Percentiles rank a stretch among this genome's conserved stretches.
These are phyloP conservation scores for Hanseniaspora taiwanica DNA, from an alignment of 805 yeast genomes.

Conservation along the genomic window DNA sequence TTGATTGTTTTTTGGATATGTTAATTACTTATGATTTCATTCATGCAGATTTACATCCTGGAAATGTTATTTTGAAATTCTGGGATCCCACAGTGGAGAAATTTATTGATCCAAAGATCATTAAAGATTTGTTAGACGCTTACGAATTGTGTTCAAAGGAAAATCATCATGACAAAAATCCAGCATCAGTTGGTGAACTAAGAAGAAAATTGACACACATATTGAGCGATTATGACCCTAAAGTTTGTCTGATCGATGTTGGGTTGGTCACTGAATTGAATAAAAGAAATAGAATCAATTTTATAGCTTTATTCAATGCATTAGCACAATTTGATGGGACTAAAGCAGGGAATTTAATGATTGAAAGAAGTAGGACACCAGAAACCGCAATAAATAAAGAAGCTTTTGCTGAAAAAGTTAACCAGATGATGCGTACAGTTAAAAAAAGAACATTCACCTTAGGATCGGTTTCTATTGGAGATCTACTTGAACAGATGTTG, in stretches of 20 bases:
- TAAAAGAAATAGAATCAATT: constrained; percentile 63
- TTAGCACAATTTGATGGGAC: constrained; percentile 88
- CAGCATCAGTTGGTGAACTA: constrained; percentile 8
- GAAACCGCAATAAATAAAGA: constrained; percentile 80
- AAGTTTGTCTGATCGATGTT: constrained; percentile 68
- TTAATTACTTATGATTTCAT: constrained; percentile 83
- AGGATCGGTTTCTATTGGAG: constrained; percentile 88
- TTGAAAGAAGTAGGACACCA: constrained; percentile 89
- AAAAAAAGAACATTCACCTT: constrained; percentile 82
- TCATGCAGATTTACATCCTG: constrained; percentile 96
- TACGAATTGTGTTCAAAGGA: constrained; percentile 13
- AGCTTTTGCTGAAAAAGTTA: constrained; percentile 77
- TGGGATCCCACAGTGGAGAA: constrained; percentile 30
- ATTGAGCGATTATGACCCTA: constrained; percentile 63
- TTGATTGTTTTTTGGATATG: constrained; percentile 90
- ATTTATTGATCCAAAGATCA: background rate
- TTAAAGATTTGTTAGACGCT: constrained; percentile 6
- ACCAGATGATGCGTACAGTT: constrained; percentile 65
- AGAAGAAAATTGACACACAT: constrained; percentile 32
- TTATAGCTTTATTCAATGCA: constrained; percentile 79
- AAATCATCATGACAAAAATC: background rate
- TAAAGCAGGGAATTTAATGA: constrained; percentile 88
- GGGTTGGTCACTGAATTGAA: constrained; percentile 89
- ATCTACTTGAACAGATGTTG: constrained; percentile 72
- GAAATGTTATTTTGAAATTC: constrained; percentile 74